Evolutionary conservation across 2,329 filamentous ascomycete species (phyloP).

Genomic region (Pestalotiopsis sp.): DNA sequence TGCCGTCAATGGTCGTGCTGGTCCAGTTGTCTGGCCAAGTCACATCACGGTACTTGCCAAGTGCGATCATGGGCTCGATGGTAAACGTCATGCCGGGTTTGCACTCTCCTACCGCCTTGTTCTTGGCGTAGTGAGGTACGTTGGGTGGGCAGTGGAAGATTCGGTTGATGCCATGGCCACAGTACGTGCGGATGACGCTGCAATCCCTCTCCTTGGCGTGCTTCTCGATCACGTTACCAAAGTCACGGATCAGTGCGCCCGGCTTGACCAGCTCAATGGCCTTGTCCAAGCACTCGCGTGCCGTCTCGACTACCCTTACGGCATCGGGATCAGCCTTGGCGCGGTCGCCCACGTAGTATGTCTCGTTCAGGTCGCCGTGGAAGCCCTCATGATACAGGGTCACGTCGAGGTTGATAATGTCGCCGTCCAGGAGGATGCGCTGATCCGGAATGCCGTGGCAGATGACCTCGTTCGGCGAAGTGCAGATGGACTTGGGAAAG

Average conservation of each 20-base stretch:
- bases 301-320: conserved; percentile 87
- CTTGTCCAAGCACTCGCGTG: conserved; percentile 86
- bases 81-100: conserved; percentile 99
- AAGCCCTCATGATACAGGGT: conserved; percentile 93
- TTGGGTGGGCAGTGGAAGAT: conserved; percentile 94
- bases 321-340: conserved; percentile 82
- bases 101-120: conserved; percentile 92
- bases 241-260: conserved; percentile 88
- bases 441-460: conserved; percentile 98
- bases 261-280: conserved; percentile 92
- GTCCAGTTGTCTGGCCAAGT: conserved; percentile 99
- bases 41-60: conserved; percentile 88
- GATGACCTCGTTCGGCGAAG: conserved; percentile 94
- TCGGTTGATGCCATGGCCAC: conserved; percentile 91
- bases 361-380: conserved; percentile 97
- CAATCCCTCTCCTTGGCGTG: conserved; percentile 84
- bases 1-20: conserved; percentile 88
- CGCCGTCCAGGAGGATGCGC: conserved; percentile 82
- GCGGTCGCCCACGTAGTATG: conserved; percentile 94
- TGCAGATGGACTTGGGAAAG: conserved; percentile 98
- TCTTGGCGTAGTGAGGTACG: conserved; percentile 96
- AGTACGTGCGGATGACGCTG: conserved; percentile 94
- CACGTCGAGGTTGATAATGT: conserved; percentile 97
- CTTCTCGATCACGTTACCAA: conserved; percentile 94
- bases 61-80: conserved; percentile 96